These are phyloP conservation scores for Fusarium buharicum DNA, from an alignment of 2,329 filamentous ascomycete genomes.

Conservation along the genomic window DNA sequence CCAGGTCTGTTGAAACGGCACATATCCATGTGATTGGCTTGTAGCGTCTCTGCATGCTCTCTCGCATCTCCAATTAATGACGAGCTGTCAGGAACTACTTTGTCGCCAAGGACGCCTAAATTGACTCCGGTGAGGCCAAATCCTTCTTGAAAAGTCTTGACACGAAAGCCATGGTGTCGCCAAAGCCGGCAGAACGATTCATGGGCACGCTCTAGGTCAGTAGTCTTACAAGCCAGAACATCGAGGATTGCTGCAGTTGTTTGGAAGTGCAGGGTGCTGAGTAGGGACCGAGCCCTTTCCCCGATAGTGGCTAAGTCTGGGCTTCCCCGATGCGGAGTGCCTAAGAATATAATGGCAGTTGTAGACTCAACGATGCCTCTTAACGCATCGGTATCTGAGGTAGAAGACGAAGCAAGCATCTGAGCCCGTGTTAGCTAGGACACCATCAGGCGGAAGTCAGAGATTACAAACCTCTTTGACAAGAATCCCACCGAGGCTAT, in stretches of 20 bases:
- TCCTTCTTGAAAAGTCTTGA: slow-evolving; percentile 36
- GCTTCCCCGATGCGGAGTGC: slow-evolving; percentile 48
- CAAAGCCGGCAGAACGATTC: slow-evolving; percentile 24
- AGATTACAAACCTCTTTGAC: slow-evolving; percentile 25
- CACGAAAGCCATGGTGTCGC: slow-evolving; percentile 17
- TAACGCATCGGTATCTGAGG: not conserved
- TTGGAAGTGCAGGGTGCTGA: slow-evolving; percentile 32
- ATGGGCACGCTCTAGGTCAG: slow-evolving; percentile 22
- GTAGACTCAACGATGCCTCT: slow-evolving; percentile 41
- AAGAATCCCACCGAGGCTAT: slow-evolving; percentile 22
- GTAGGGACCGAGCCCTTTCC: slow-evolving; percentile 20
- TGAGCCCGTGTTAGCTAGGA: not conserved
- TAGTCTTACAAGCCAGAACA: slow-evolving; percentile 14
- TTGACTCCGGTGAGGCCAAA: slow-evolving; percentile 4
- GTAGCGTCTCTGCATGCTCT: slow-evolving; percentile 26
- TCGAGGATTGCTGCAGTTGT: slow-evolving; percentile 9
- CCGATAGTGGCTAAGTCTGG: slow-evolving; percentile 37
- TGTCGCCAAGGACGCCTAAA: slow-evolving; percentile 14
- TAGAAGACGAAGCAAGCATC: slow-evolving; percentile 20
- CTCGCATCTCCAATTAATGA: slow-evolving; percentile 17
- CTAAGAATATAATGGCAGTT: slow-evolving; percentile 48
- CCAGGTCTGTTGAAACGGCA: not conserved
- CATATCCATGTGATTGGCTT: slow-evolving; percentile 30
- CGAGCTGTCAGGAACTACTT: slow-evolving; percentile 27
- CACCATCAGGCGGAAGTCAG: no score